A percentile compares a stretch with the other conserved stretches of the same genome.
phyloP scores from a whole-genome alignment of 179 eudicot species.

The Carnegiea gigantea region DNA sequence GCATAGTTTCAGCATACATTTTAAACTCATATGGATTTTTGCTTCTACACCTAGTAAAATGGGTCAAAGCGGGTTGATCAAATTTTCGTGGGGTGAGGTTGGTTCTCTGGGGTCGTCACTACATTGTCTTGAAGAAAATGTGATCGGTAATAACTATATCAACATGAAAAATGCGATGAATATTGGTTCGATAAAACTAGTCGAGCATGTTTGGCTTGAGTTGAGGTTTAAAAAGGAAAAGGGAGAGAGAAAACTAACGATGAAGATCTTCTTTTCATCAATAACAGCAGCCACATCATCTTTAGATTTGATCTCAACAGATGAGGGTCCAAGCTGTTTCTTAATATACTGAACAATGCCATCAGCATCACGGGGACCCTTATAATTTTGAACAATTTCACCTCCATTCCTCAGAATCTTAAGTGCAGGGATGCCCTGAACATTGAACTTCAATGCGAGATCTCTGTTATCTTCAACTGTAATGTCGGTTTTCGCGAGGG shows the following conservation, averaged over 20 bases:
- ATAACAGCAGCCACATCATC: constrained; percentile 44
- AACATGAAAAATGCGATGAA: too few relatives aligned
- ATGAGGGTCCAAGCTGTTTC: constrained; percentile 70
- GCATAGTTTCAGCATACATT: not conserved
- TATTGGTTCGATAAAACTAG: too few relatives aligned
- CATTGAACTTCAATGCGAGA: constrained; percentile 19
- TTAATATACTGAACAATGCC: constrained; percentile 57
- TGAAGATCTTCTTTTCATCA: constrained; percentile 41
- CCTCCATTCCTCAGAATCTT: constrained; percentile 38
- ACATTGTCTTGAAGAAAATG: too few relatives aligned
- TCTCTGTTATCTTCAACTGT: constrained; percentile 33
- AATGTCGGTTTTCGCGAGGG: constrained; percentile 39
- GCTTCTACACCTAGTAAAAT: not conserved
- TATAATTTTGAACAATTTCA: constrained; percentile 27
- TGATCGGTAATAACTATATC: too few relatives aligned
- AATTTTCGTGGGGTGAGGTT: too few relatives aligned
- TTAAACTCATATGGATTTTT: not conserved
- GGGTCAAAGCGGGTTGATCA: not conserved
- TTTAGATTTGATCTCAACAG: constrained; percentile 51
- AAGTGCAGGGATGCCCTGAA: constrained; percentile 40
- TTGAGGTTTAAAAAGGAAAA: too few relatives aligned
- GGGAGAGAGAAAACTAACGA: constrained; percentile 40
- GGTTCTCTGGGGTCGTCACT: too few relatives aligned
- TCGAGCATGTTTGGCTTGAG: too few relatives aligned
- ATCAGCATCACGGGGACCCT: constrained; percentile 47